Percentiles rank a stretch among this genome's conserved stretches.
Evolutionary conservation across 2,329 filamentous ascomycete species (phyloP).

Genomic region (Talaromyces sp.): DNA sequence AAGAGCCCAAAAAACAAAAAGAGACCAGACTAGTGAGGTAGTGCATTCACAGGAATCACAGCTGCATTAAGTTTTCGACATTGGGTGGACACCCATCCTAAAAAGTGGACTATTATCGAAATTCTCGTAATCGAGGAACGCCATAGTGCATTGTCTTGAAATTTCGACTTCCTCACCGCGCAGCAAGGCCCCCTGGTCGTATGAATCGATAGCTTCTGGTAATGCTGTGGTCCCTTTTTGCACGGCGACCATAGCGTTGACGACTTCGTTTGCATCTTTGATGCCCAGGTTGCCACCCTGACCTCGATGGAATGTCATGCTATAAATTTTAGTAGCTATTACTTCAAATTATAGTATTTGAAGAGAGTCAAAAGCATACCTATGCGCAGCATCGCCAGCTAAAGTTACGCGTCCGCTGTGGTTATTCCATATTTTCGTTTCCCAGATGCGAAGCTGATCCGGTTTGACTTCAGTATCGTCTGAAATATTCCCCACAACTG

Average conservation of each 20-base stretch:
- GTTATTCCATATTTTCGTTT: slow-evolving; percentile 2
- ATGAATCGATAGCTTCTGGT: not conserved
- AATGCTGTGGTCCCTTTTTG: not conserved
- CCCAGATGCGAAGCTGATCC: slow-evolving; percentile 7
- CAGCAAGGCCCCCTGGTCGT: slow-evolving; percentile 1
- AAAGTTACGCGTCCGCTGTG: slow-evolving; percentile 1
- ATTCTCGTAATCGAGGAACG: slow-evolving; percentile 1
- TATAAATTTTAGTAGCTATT: not conserved
- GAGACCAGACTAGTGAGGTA: no score
- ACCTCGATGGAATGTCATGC: slow-evolving; percentile 6
- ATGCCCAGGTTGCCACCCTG: slow-evolving; percentile 7
- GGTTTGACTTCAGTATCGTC: not conserved
- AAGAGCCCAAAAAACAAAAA: no score
- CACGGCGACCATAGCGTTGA: not conserved
- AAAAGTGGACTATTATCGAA: not conserved
- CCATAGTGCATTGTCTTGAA: slow-evolving; percentile 6
- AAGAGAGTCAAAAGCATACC: not conserved
- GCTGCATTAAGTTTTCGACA: not conserved
- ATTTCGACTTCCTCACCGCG: slow-evolving; percentile 6
- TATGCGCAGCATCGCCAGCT: slow-evolving; percentile 2
- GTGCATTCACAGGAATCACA: no score
- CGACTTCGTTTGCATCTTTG: slow-evolving; percentile 1
- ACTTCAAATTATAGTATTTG: no score
- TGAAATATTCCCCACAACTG: not conserved
- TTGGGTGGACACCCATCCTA: not conserved